Evolutionary conservation across 2,329 filamentous ascomycete genomes (phyloP).

Genomic region (Amesomyces nigricolor): DNA sequence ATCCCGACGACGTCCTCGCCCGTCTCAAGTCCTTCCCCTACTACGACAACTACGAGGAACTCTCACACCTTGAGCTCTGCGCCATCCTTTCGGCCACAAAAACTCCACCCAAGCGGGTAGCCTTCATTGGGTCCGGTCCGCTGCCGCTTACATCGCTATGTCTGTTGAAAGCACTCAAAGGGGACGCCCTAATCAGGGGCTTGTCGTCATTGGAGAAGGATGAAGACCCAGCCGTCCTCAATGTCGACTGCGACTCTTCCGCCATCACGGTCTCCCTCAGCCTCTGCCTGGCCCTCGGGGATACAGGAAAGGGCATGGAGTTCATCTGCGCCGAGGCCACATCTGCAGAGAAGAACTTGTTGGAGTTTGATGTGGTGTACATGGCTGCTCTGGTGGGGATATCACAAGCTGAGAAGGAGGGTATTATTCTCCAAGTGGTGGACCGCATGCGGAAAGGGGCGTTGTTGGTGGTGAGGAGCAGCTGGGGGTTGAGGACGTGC

Average conservation of each 20-base stretch:
- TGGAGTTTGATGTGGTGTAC: constrained; percentile 41
- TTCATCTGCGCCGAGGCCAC: constrained; percentile 32
- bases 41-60: constrained; percentile 43
- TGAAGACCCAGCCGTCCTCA: constrained; percentile 17
- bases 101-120: constrained; percentile 32
- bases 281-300: constrained; percentile 18
- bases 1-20: constrained; percentile 18
- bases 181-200: neutral
- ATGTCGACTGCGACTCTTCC: constrained; percentile 20
- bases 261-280: constrained; percentile 20
- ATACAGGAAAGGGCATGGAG: constrained; percentile 19
- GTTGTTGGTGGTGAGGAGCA: constrained; percentile 42
- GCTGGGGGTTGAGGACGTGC: constrained; percentile 38
- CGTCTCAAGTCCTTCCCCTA: constrained; percentile 42
- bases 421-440: constrained; percentile 34
- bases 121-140: constrained; percentile 47
- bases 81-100: constrained; percentile 35
- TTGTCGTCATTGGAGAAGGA: neutral
- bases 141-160: constrained; percentile 45
- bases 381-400: constrained; percentile 45
- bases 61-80: constrained; percentile 42
- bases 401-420: constrained; percentile 37
- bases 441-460: constrained; percentile 37
- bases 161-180: constrained; percentile 33
- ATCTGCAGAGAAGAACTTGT: constrained; percentile 26